Base-by-base conservation (phyloP, 2,329 filamentous ascomycete genomes). In the Fusarium sacchari region DNA sequence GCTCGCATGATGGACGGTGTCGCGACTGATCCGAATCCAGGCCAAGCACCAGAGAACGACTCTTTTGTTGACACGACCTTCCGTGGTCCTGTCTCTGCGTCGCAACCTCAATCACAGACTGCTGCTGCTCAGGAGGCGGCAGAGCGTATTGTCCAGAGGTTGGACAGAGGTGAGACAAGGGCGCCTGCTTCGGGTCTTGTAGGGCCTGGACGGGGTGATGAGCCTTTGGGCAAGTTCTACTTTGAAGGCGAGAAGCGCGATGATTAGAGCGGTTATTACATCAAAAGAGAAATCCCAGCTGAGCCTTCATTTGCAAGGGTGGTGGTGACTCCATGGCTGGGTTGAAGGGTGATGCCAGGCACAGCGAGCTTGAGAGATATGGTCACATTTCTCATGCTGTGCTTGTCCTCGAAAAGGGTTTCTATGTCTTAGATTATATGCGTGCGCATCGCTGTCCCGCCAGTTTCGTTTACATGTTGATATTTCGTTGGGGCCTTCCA, bases 1-100 rank as follows among this genome's bases (percentile, higher is more conserved):
- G 90, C 90, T 24, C 87, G 88, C 58, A 90, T 92, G 86, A 84
- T 93, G 63, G 91, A 94, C 78, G 91, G 91, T 4, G 86, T 93
- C 44, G 88, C 90, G 2, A 81, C 84, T 6, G 91, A 92, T 76
- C 86, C 88, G 7, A 80, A 80, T 40, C 81, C 85, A 10, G 83
- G 84, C 39, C 86, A 89, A 64, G 83, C 84, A 34, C 79, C 82
- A 17, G 85, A 86, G 44, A 87, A 90, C 68, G 86, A 87, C 58
- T 80, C 82, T 15, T 90, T 91, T 70, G 86, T 93, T 30, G 91
- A 93, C 80, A 93, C 90, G 6, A 92, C 91, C 3, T 87, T 88
- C 57, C 84, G 87, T 28, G 87, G 89, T 1, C 89, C 90, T 4
- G 83, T 90, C 4, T 84, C 88, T 24, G 82, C 82, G 17, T 76